Conservation (phyloP, 768 basidiomycete species). For the Leccinum imitatum region DNA sequence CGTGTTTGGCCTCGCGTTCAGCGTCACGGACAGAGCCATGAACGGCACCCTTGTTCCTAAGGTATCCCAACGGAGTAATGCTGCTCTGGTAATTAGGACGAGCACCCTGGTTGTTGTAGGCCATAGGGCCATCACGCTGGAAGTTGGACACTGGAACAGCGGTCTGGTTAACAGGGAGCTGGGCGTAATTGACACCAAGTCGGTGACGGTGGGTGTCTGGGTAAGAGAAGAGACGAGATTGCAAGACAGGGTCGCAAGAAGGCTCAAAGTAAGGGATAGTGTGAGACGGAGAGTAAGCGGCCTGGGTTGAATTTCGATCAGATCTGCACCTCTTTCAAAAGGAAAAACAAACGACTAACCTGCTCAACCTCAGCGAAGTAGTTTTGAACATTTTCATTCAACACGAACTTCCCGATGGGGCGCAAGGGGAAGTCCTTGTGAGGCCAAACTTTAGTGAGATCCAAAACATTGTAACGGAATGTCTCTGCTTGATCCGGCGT, state of each 20-base stretch:
- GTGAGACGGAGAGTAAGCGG: constrained; percentile 88
- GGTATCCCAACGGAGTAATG: constrained; percentile 70
- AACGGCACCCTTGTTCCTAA: constrained; percentile 44
- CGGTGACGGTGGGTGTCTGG: constrained; percentile 86
- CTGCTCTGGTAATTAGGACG: constrained; percentile 88
- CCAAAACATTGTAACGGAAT: constrained; percentile 88
- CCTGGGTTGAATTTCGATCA: constrained; percentile 33
- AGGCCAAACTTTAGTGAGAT: constrained; percentile 91
- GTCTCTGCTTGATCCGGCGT: constrained; percentile 87
- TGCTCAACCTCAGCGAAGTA: constrained; percentile 97
- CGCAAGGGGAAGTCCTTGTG: constrained; percentile 88
- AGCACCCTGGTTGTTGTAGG: constrained; percentile 75
- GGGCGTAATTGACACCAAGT: constrained; percentile 77
- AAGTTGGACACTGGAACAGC: constrained; percentile 78
- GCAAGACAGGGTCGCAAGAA: constrained; percentile 88
- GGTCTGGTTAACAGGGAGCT: constrained; percentile 86
- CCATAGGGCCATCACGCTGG: constrained; percentile 80
- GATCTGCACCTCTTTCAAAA: constrained; percentile 13
- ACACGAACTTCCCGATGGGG: constrained; percentile 80
- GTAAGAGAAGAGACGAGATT: constrained; percentile 94
- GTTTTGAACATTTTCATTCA: constrained; percentile 76
- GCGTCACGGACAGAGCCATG: constrained; percentile 42
- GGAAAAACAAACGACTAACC: constrained; percentile 43
- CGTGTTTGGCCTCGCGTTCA: constrained; percentile 52
- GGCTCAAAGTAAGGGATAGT: constrained; percentile 86